Evolutionary conservation across 108 stramenopile genomes (phyloP).

Genomic region (Tribonema minus): DNA sequence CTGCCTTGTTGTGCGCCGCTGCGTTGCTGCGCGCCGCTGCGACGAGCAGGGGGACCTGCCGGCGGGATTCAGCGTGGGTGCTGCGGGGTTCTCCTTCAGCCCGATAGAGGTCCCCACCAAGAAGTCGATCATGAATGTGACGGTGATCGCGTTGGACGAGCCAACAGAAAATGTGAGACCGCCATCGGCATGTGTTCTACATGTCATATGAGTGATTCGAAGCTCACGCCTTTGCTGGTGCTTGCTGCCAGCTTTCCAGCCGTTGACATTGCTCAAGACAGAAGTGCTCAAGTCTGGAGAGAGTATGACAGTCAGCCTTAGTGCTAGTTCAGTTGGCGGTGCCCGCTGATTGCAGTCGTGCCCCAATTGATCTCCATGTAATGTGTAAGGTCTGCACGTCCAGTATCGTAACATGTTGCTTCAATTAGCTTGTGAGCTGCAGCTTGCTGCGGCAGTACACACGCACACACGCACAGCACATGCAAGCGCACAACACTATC

Average conservation of each 20-base stretch:
- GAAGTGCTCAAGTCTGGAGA: background rate
- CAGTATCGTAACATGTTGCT: too few relatives aligned
- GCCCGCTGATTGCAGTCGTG: background rate
- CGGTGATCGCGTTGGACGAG: constrained; percentile 42
- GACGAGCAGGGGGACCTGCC: constrained; percentile 7
- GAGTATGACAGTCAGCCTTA: background rate
- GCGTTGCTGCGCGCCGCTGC: background rate
- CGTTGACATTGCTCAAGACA: too few relatives aligned
- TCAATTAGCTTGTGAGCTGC: too few relatives aligned
- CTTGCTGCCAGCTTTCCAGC: background rate
- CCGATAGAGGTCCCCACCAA: constrained; percentile 22
- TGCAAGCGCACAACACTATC: too few relatives aligned
- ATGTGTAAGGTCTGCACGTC: too few relatives aligned
- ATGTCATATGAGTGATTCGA: background rate
- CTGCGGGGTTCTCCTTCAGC: constrained; percentile 20
- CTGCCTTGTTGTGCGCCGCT: background rate
- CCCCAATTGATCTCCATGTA: too few relatives aligned
- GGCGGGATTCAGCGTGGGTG: constrained; percentile 27
- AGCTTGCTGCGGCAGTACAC: too few relatives aligned
- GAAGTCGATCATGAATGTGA: constrained; percentile 27
- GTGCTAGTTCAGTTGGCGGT: background rate
- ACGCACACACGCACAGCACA: too few relatives aligned
- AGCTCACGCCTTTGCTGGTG: background rate
- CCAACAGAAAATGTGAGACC: background rate
- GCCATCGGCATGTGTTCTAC: too few relatives aligned